Percentiles rank a stretch among this genome's conserved stretches.
Conservation (phyloP, 2,329 filamentous ascomycete genomes). For the Lasiodiplodia gonubiensis region DNA sequence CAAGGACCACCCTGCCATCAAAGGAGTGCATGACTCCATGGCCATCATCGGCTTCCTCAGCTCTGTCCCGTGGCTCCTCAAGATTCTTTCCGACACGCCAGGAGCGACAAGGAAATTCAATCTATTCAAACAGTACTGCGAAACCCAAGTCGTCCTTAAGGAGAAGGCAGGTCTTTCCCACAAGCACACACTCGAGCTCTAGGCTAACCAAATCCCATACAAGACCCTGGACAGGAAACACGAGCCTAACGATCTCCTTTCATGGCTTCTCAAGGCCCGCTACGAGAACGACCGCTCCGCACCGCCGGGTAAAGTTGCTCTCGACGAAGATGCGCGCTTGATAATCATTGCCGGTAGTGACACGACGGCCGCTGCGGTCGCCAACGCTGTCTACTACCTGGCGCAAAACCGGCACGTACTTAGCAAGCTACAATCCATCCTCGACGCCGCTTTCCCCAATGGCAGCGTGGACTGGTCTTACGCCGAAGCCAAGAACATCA, state of each 20-base stretch:
- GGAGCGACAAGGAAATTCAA: slow-evolving; percentile 37
- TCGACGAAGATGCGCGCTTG: slow-evolving; percentile 43
- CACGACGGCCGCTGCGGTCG: slow-evolving; percentile 4
- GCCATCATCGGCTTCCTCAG: slow-evolving; percentile 40
- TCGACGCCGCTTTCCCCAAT: slow-evolving; percentile 37
- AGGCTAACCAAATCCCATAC: too few species aligned
- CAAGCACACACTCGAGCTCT: background rate
- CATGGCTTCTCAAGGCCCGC: slow-evolving; percentile 49
- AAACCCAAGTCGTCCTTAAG: slow-evolving; percentile 40
- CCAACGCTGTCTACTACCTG: slow-evolving; percentile 30
- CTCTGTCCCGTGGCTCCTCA: slow-evolving; percentile 46
- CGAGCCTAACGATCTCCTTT: slow-evolving; percentile 45
- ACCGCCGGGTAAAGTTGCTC: slow-evolving; percentile 38
- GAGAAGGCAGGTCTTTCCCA: slow-evolving; percentile 34
- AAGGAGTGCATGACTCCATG: slow-evolving; percentile 45
- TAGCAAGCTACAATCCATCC: slow-evolving; percentile 22
- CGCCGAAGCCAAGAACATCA: slow-evolving; percentile 37
- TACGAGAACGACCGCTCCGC: slow-evolving; percentile 46
- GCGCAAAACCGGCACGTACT: slow-evolving; percentile 30
- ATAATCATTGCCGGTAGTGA: slow-evolving; percentile 40
- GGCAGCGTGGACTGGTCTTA: slow-evolving; percentile 38
- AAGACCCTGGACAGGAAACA: slow-evolving; percentile 32
- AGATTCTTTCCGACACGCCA: slow-evolving; percentile 40
- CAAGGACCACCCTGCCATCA: slow-evolving; percentile 40
- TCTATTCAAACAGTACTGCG: slow-evolving; percentile 41